Evolutionary conservation across 2,329 filamentous ascomycete genomes (phyloP), one percentile per base, ranked within the genome.

Genomic region (Hypoxylon sp.): DNA sequence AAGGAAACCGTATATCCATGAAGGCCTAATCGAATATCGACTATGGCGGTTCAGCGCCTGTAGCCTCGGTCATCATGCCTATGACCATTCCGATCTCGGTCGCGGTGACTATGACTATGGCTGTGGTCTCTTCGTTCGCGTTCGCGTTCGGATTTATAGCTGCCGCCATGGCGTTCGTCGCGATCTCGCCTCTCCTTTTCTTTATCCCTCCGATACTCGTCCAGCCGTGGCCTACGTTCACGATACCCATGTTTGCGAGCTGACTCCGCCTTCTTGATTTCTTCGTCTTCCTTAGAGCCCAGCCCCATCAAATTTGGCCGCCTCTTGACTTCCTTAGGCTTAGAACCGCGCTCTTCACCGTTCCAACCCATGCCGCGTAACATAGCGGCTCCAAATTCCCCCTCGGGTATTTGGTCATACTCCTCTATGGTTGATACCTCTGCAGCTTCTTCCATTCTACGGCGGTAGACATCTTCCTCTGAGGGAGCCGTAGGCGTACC

Each of bases 281-380:
- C 89, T 51, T 92, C 89, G 14, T 94, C 86, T 76, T 94, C 90
- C 77, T 95, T 97, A 10, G 95, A 95, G 2, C 95, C 96, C 6
- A 98, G 91, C 0, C 96, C 96, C 8, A 98, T 84, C 62, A 97
- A 86, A 65, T 94, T 94, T 14, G 94, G 91, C 55, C 95, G 88
- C 57, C 90, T 86, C 77, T 92, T 91, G 13, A 90, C 85, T 37
- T 90, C 85, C 72, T 92, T 92, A 5, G 82, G 79, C 50, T 81
- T 85, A 2, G 83, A 79, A 1, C 85, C 86, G 51, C 84, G 81
- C 68, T 85, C 83, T 61, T 89, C 87, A 79, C 82, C 91, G 84
- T 98, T 94, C 95, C 95, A 98, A 7, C 96, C 96, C 92, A 98
- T 98, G 8, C 95, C 94, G 33, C 95, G 90, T 37, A 99, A 85